phyloP scores from a whole-genome alignment of 192 early-diverging fungal species.

The Dimargaris verticillata region DNA sequence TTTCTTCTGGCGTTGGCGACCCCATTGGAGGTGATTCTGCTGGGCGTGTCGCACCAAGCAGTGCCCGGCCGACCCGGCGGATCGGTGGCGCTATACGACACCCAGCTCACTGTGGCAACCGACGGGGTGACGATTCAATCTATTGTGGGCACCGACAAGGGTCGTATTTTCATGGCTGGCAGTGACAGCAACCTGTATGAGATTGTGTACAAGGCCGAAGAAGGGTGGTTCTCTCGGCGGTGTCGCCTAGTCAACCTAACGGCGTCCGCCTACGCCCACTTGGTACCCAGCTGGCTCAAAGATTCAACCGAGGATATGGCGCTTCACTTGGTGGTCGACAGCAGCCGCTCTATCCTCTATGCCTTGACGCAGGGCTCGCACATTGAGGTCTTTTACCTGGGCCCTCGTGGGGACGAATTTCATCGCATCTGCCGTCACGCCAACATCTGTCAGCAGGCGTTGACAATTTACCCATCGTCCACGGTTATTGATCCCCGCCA shows the following conservation, averaged over 20 bases:
- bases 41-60: conserved; percentile 46
- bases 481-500: conserved; percentile 22
- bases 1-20: conserved; percentile 80
- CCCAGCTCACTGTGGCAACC: conserved; percentile 59
- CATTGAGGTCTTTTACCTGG: conserved; percentile 55
- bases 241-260: conserved; percentile 64
- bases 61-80: conserved; percentile 16
- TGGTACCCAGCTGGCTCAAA: conserved; percentile 51
- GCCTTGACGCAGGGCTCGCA: conserved; percentile 46
- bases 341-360: conserved; percentile 50
- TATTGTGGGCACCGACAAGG: conserved; percentile 60
- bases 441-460: conserved; percentile 26
- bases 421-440: conserved; percentile 28
- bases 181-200: conserved; percentile 78
- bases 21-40: conserved; percentile 61
- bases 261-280: conserved; percentile 38
- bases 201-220: conserved; percentile 68
- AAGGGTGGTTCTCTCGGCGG: conserved; percentile 70
- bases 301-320: conserved; percentile 31
- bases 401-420: conserved; percentile 36
- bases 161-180: conserved; percentile 83
- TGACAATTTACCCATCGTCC: conserved; percentile 30
- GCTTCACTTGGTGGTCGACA: conserved; percentile 47
- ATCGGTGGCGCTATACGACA: conserved; percentile 55
- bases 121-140: conserved; percentile 67